phyloP scores from a whole-genome alignment of 2,329 filamentous ascomycete species.

The Apiospora arundinis region DNA sequence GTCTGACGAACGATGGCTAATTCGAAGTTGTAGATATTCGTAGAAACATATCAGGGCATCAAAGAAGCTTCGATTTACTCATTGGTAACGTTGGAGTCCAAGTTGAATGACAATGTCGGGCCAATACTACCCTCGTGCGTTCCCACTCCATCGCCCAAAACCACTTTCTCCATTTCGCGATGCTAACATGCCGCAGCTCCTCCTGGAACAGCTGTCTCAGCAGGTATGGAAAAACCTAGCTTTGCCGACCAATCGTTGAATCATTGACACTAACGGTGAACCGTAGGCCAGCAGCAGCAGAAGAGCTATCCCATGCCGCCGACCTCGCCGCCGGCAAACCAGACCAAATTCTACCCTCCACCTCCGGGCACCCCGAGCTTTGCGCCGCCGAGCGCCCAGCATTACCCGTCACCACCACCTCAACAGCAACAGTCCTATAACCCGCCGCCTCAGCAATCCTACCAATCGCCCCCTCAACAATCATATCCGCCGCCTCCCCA shows the following conservation, averaged over 20 bases:
- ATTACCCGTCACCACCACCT: conserved; percentile 40
- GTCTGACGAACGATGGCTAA: not conserved
- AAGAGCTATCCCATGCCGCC: conserved; percentile 55
- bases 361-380: conserved; percentile 46
- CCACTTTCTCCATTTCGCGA: conserved; percentile 22
- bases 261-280: conserved; percentile 30
- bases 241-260: conserved; percentile 31
- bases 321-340: conserved; percentile 53
- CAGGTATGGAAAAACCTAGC: conserved; percentile 9
- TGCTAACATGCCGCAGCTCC: conserved; percentile 44
- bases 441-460: conserved; percentile 35
- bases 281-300: conserved; percentile 40
- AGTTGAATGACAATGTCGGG: conserved; percentile 45
- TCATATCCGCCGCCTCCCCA: conserved; percentile 40
- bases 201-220: conserved; percentile 44
- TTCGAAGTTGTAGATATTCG: not conserved
- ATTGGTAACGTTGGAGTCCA: not conserved
- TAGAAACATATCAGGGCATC: not conserved
- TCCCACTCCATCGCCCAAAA: conserved; percentile 4
- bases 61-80: not conserved
- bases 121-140: conserved; percentile 57
- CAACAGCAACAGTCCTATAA: conserved; percentile 38
- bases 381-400: conserved; percentile 40
- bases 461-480: conserved; percentile 36
- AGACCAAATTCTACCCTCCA: conserved; percentile 52